phyloP scores from a whole-genome alignment of 202 grass and related monocot genomes.

The Digitaria exilis region DNA sequence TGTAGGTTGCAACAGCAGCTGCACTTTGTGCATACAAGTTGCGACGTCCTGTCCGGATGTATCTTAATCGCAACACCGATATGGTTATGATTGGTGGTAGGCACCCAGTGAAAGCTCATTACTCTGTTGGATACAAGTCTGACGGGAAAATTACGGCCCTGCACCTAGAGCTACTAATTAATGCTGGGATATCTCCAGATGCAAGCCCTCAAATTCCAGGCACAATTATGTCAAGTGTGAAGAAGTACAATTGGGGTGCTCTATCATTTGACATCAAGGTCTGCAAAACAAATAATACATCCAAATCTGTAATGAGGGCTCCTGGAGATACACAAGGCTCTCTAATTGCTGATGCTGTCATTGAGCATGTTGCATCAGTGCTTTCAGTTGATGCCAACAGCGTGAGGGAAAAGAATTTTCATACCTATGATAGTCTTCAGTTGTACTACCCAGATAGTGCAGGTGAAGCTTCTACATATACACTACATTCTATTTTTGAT shows the following conservation, averaged over 20 bases:
- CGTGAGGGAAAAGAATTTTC: conserved; percentile 71
- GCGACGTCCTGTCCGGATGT: conserved; percentile 64
- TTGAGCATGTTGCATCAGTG: conserved; percentile 76
- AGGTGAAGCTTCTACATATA: conserved; percentile 56
- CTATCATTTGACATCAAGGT: conserved; percentile 72
- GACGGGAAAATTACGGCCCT: conserved; percentile 79
- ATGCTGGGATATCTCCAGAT: conserved; percentile 79
- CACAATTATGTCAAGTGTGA: conserved; percentile 49
- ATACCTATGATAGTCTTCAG: conserved; percentile 58
- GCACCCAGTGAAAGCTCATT: conserved; percentile 78
- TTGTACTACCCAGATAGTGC: conserved; percentile 54
- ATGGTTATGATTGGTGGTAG: conserved; percentile 77
- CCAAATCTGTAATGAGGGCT: conserved; percentile 76
- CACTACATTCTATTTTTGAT: conserved; percentile 68
- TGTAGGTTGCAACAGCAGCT: conserved; percentile 73
- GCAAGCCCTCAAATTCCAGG: conserved; percentile 49
- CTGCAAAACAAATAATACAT: conserved; percentile 78
- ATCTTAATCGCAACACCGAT: conserved; percentile 74
- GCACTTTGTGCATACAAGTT: conserved; percentile 77
- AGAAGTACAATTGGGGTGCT: conserved; percentile 85
- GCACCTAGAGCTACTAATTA: conserved; percentile 58
- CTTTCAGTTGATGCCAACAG: conserved; percentile 50
- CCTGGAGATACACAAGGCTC: conserved; percentile 79
- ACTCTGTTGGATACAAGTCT: conserved; percentile 78
- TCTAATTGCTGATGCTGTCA: conserved; percentile 76